Evolutionary conservation across 768 basidiomycete species (phyloP).

Genomic region (Gautieria morchelliformis): DNA sequence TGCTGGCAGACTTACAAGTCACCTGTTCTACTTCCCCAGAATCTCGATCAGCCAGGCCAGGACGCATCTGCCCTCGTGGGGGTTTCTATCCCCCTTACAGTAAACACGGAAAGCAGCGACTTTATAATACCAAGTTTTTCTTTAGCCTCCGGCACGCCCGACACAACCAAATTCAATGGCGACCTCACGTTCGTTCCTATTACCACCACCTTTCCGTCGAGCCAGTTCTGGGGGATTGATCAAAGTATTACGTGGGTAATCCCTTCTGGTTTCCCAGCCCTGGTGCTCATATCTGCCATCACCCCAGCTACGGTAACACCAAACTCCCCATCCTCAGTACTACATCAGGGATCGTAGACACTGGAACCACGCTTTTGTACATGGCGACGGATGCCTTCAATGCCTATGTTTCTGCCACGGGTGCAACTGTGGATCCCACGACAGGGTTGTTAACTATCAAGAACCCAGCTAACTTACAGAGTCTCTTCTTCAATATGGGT

Average conservation of each 20-base stretch:
- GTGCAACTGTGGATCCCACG: constrained; percentile 19
- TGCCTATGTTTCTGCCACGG: constrained; percentile 23
- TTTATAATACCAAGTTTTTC: neutral
- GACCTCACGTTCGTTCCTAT: constrained; percentile 8
- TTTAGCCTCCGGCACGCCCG: constrained; percentile 17
- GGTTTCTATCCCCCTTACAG: neutral
- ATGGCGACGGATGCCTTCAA: constrained; percentile 22
- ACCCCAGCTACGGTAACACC: constrained; percentile 30
- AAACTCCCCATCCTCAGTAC: constrained; percentile 31
- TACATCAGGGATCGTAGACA: constrained; percentile 42
- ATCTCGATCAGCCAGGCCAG: constrained; percentile 1
- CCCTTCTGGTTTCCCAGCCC: neutral
- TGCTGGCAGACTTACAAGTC: no score
- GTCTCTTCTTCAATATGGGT: constrained; percentile 24
- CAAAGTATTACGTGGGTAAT: constrained; percentile 17
- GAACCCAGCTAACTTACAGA: constrained; percentile 21
- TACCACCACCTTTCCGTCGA: constrained; percentile 16
- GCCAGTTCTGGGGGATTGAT: constrained; percentile 23
- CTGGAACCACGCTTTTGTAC: constrained; percentile 18
- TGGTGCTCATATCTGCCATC: neutral
- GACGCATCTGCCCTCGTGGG: neutral
- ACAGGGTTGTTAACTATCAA: constrained; percentile 23
- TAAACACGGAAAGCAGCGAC: neutral
- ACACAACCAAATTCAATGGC: constrained; percentile 7
- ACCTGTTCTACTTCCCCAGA: neutral